Percentiles rank a stretch among this genome's conserved stretches.
Conservation (phyloP, 176 grass and related monocot genomes). For the Saccharum spontaneum region DNA sequence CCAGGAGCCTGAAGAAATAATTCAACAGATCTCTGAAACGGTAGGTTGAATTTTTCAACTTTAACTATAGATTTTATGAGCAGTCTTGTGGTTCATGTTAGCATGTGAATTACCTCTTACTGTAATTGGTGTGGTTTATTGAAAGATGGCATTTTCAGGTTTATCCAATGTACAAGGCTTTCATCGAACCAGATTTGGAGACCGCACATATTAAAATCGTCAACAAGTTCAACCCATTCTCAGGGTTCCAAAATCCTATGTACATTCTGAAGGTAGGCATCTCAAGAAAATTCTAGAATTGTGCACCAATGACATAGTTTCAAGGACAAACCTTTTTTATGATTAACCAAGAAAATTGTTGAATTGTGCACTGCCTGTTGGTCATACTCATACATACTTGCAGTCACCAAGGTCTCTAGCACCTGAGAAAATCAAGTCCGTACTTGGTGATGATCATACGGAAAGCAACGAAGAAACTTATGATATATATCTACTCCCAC, state of each 20-base stretch:
- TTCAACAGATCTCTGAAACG: constrained; percentile 95
- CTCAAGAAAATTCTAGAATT: neutral
- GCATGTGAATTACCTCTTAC: neutral
- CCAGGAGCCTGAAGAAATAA: constrained; percentile 97
- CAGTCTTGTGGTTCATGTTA: constrained; percentile 14
- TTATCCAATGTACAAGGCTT: constrained; percentile 99
- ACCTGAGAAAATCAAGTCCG: constrained; percentile 81
- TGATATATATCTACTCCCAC: constrained; percentile 97
- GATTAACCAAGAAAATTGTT: constrained; percentile 22
- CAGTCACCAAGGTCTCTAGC: constrained; percentile 65
- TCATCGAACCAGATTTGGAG: constrained; percentile 91
- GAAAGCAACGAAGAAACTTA: constrained; percentile 85
- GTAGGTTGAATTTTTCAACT: constrained; percentile 45
- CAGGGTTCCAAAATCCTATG: constrained; percentile 94
- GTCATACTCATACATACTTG: constrained; percentile 7
- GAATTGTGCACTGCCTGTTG: no score
- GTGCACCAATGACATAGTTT: neutral
- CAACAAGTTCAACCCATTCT: constrained; percentile 65
- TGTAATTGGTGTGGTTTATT: neutral
- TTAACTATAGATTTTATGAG: constrained; percentile 10
- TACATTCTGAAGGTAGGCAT: constrained; percentile 83
- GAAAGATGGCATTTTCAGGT: constrained; percentile 52
- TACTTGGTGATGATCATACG: constrained; percentile 63
- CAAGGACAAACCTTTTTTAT: constrained; percentile 20
- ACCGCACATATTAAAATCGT: constrained; percentile 94